Percentiles rank a stretch among this genome's conserved stretches.
These are phyloP conservation scores for Rhexocercosporidium sp. DNA, from an alignment of 2,329 filamentous ascomycete genomes.

Conservation along the genomic window DNA sequence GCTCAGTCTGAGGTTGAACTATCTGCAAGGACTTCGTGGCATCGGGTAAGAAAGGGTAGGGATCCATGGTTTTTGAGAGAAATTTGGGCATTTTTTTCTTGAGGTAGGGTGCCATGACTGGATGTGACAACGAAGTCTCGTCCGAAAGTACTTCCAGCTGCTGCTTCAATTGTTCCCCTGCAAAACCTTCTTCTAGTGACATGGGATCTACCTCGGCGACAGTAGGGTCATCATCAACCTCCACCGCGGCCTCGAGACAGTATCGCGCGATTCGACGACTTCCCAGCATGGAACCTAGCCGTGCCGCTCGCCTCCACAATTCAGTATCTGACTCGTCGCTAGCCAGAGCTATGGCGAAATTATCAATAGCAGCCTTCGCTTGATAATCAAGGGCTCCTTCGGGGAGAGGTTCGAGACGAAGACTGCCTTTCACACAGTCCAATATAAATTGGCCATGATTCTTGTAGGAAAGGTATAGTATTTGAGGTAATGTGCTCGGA, in stretches of 20 bases:
- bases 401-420: conserved; percentile 48
- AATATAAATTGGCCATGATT: conserved; percentile 92
- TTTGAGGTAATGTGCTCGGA: conserved; percentile 83
- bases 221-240: conserved; percentile 69
- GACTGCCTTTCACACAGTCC: conserved; percentile 68
- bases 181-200: conserved; percentile 66
- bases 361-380: conserved; percentile 53
- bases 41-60: conserved; percentile 65
- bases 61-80: conserved; percentile 62
- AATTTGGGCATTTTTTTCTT: conserved; percentile 56
- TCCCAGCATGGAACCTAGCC: conserved; percentile 62
- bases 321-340: conserved; percentile 72
- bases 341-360: conserved; percentile 64
- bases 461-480: conserved; percentile 92
- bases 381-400: conserved; percentile 43
- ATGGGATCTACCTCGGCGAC: conserved; percentile 66
- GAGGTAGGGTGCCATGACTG: conserved; percentile 62
- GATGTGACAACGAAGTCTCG: conserved; percentile 62
- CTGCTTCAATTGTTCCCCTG: conserved; percentile 65
- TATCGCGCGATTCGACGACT: conserved; percentile 63
- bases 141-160: conserved; percentile 60
- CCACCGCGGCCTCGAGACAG: conserved; percentile 69
- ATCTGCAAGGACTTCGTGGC: conserved; percentile 45
- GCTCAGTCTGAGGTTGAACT: not conserved
- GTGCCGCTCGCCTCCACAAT: conserved; percentile 64